Base-by-base conservation (phyloP, 2,329 filamentous ascomycete species). In the Colletotrichum destructivum region DNA sequence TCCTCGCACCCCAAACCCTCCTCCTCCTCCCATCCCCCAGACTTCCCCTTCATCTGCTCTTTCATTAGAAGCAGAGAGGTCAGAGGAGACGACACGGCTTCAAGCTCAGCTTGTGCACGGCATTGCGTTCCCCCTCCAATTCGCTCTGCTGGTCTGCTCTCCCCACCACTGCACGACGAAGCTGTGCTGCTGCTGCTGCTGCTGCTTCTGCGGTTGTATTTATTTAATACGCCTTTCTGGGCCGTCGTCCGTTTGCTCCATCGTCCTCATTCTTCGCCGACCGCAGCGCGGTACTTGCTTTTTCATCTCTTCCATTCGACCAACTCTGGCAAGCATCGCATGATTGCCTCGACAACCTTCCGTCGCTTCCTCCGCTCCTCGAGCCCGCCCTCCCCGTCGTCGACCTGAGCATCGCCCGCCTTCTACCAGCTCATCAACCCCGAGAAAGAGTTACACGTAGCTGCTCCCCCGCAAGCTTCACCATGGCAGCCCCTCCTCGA, bases 401-500 rank as follows among this genome's bases (percentile, higher is more conserved):
- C 70, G 65, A 71, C 51, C 46, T 62, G 61, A 61, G 66, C 70
- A 71, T 62, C 62, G 42, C 38, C 61, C 61, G 26, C 42, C 16
- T 35, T 15, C 70, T 62, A 23, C 38, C 59, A 31, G 52, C 59
- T 38, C 66, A 51, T 47, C 49, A 71, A 56, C 35, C 55, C 15
- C 42, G 23, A 57, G 23, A 54, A 47, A 26, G 31, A 55, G 69
- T 35, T 42, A 47, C 60, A 59, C 59, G 54, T 44, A 69, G 64
- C 69, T 55, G 60, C 65, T 66, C 69, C 42, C 46, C n/a, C 62
- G 4, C 54, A 54, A 69, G 65, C 69, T 72, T 64, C 70, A 81
- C 74, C 63, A 89, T 88, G 87, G 84, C 84, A 79, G 81, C 80
- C 71, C 80, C 87, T 78, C 80, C 87, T 78, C 88, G 89, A 79